Conservation (phyloP, 2,329 filamentous ascomycete species). For the Pestalotiopsis sp. region DNA sequence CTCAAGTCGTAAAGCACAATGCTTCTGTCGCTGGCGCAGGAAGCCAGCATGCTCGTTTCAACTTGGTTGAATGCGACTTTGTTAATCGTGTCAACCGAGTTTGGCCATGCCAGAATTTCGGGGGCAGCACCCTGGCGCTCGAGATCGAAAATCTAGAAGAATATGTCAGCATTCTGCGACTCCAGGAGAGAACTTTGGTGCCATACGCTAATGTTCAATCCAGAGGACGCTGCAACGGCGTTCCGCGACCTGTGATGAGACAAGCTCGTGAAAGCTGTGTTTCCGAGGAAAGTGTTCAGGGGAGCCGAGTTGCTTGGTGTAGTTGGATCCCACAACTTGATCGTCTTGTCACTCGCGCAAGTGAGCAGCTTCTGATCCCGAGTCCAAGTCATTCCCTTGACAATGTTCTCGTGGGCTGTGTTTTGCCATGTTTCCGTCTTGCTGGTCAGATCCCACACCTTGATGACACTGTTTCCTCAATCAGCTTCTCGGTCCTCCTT, state of each 20-base stretch:
- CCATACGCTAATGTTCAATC: slow-evolving; percentile 64
- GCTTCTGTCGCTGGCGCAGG: slow-evolving; percentile 81
- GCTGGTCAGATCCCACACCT: slow-evolving; percentile 83
- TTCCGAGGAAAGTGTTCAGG: slow-evolving; percentile 81
- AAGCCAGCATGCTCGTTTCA: slow-evolving; percentile 88
- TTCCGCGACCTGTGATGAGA: slow-evolving; percentile 80
- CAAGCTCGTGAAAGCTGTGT: slow-evolving; percentile 79
- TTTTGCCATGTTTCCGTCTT: slow-evolving; percentile 73
- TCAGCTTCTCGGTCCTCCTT: neutral
- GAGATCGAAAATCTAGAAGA: slow-evolving; percentile 73
- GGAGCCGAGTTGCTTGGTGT: slow-evolving; percentile 72
- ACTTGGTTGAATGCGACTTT: slow-evolving; percentile 89
- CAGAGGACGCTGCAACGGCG: slow-evolving; percentile 75
- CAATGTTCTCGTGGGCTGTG: slow-evolving; percentile 88
- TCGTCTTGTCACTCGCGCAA: slow-evolving; percentile 81
- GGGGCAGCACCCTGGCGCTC: slow-evolving; percentile 49
- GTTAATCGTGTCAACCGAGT: slow-evolving; percentile 86
- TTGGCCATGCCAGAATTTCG: slow-evolving; percentile 76
- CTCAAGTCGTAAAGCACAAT: slow-evolving; percentile 91
- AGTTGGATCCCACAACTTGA: slow-evolving; percentile 92
- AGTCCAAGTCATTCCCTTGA: slow-evolving; percentile 77
- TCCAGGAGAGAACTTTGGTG: neutral
- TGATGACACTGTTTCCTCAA: slow-evolving; percentile 65
- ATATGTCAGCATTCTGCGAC: neutral
- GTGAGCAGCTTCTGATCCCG: slow-evolving; percentile 82